Evolutionary conservation across 345 rosid species (phyloP), one percentile per base, ranked within the genome.

Genomic region (Jatropha curcas): DNA sequence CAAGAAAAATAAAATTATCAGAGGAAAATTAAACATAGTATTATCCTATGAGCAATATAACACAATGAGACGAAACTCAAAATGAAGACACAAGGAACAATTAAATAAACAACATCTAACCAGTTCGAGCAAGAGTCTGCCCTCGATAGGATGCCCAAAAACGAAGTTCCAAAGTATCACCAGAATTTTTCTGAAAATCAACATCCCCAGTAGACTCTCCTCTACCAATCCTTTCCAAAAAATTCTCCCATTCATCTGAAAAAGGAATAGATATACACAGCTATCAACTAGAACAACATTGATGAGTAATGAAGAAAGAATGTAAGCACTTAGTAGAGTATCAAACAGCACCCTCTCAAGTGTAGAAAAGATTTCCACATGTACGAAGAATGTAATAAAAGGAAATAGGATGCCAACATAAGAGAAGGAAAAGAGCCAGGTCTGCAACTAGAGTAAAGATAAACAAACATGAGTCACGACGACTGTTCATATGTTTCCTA

Each of bases 91-190:
- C 22, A 17, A 52, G 48, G 60, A 30, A 53, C 34, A 60, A 76
- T 35, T 45, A 62, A 17, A 30, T 59, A 12, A 56, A 35, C 1
- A 17, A 37, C 34, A 60, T 64, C 93, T 83, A 60, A 91, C 98
- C 98, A 65, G 99, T 95, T 76, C 99, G 88, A 22, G 99, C 97
- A 71, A 92, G 85, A 75, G 99, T 95, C 74, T 95, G 99, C 48
- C 98, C 99, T 31, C 99, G 89, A 80, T 91, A 95, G 65, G 99
- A 95, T 72, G 70, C 98, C 99, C 99, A 95, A 80, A 95, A 92
- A 31, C 99, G 97, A 79, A 91, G 98, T 82, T 95, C 99, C 88
- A 95, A 80, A 37, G 91, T 82, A 82, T 95, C 98, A 57, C 86
- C 86, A 24, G 90, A 83, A 76, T 79, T 89, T 85, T 83, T 90